Evolutionary conservation across 345 rosid species (phyloP), one percentile per base, ranked within the genome.

Genomic region (Aethionema arabicum): DNA sequence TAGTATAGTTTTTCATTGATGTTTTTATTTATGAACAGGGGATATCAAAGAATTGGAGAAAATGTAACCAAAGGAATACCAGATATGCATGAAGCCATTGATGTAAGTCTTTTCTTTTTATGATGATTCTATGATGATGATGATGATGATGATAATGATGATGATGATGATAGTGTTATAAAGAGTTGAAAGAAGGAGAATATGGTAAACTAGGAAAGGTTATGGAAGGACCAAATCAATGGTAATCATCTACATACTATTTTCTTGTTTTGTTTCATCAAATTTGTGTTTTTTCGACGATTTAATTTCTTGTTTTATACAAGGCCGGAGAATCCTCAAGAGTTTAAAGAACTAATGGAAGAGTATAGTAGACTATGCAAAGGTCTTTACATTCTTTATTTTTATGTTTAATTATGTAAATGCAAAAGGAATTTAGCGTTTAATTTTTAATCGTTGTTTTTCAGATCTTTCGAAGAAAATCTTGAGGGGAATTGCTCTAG

Each of bases 21-120:
- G 32, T 36, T n/a, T n/a, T n/a, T n/a, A n/a, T 74, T 51, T 63
- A 9, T 41, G 9, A 79, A 78, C 85, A 91, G 98, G 75, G 98
- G 93, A 69, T 91, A 83, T 78, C 89, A 91, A 69, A 85, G 82
- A 56, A 32, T 88, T 39, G 86, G 85, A 53, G 93, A 88, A 78
- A 91, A 91, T 64, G 61, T 91, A 62, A 91, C 98, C 11, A 80
- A 88, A 72, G 98, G 86, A 13, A 54, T 47, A n/a, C 87, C 92
- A 48, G 95, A 91, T 52, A 74, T 82, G 49, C 95, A 80, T 6
- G 91, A 88, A 81, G 96, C 98, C 46, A 83, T 91, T 51, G 96
- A 91, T 76, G 93, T 91, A 63, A 21, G 84, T 74, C 3, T 27
- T 45, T 56, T 43, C 2, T 40, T 48, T 6, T 46, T 0, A 35